A percentile compares a stretch with the other conserved stretches of the same genome.
Evolutionary conservation across 2,329 filamentous ascomycete genomes (phyloP).

Genomic region (Didymosphaeria variabile): DNA sequence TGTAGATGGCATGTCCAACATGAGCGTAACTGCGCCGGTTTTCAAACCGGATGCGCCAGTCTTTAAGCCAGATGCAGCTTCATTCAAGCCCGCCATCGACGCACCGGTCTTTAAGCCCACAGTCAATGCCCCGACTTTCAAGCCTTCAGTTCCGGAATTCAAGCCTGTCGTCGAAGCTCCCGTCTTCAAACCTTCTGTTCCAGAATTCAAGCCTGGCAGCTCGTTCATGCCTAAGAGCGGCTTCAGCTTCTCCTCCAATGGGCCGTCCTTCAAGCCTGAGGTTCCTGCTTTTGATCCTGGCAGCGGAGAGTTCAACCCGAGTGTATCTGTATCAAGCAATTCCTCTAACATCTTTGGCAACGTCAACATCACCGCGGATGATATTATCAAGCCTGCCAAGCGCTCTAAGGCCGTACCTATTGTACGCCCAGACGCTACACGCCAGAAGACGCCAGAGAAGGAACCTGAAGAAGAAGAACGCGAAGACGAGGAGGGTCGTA

Average conservation of each 20-base stretch:
- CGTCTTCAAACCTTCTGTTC: conserved; percentile 45
- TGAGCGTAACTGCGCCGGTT: conserved; percentile 74
- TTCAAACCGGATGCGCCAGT: conserved; percentile 81
- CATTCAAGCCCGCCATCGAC: conserved; percentile 69
- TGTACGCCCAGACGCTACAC: conserved; percentile 65
- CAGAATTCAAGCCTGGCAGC: conserved; percentile 46
- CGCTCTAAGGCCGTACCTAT: conserved; percentile 87
- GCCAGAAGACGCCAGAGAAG: conserved; percentile 55
- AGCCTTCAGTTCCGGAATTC: conserved; percentile 45
- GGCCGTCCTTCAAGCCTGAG: conserved; percentile 77
- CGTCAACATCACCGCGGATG: conserved; percentile 65
- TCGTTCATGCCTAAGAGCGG: conserved; percentile 49
- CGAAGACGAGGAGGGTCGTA: conserved; percentile 69
- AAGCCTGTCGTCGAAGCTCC: conserved; percentile 41
- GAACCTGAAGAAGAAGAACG: conserved; percentile 46
- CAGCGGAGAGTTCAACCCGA: conserved; percentile 31
- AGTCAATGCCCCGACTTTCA: conserved; percentile 45
- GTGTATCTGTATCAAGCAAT: conserved; percentile 33
- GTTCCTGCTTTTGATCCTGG: conserved; percentile 73
- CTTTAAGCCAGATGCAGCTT: conserved; percentile 75
- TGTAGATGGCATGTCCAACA: conserved; percentile 52
- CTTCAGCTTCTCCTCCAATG: conserved; percentile 68
- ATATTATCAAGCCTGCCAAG: conserved; percentile 72
- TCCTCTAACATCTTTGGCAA: conserved; percentile 48
- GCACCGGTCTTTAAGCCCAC: conserved; percentile 35